Base-by-base conservation (phyloP, 306 rosid genomes). In the Glycine tomentella region DNA sequence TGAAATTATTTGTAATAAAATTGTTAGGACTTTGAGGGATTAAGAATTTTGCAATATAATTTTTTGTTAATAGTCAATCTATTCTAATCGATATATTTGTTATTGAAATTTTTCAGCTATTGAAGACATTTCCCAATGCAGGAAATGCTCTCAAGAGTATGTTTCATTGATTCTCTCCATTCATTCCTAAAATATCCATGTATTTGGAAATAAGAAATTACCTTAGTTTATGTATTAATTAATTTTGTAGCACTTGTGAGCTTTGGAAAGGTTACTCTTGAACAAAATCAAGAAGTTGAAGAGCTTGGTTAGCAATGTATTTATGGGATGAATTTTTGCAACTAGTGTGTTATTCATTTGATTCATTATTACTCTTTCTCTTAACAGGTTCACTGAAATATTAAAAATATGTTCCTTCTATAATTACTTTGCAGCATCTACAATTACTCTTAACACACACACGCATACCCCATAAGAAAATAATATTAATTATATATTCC, bases 311-410 rank as follows among this genome's bases (percentile, higher is more conserved):
- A 84, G 62, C 59, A 72, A 69, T 90, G 33, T 87, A 90, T 83
- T 80, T 97, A 12, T 94, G 97, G 98, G 86, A 83, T 68, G 91
- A 90, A n/a, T 92, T 94, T 86, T 82, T 94, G 80, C 82, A 87
- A 84, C 11, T 89, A 90, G 97, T 92, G 70, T 62, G 97, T 82
- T 81, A 44, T 83, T 77, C 56, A 77, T 84, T 52, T 75, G 25
- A 56, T 50, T 1, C 4, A 58, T 75, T 80, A 46, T 38, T n/a
- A 49, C 61, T 80, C 33, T 72, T 71, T 42, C 69, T 79, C 40
- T 44, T 40, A 74, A 57, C 40, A 11, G 71, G 20, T 71, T 81
- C 61, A 50, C 75, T 68, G 1, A 40, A 58, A 55, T 20, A 0
- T 0, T 20, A 20, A 20, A 20, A 20, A 52, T 17, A 58, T 72